Conservation (phyloP, 2,329 filamentous ascomycete genomes). For the Trichophyton benhamiae region DNA sequence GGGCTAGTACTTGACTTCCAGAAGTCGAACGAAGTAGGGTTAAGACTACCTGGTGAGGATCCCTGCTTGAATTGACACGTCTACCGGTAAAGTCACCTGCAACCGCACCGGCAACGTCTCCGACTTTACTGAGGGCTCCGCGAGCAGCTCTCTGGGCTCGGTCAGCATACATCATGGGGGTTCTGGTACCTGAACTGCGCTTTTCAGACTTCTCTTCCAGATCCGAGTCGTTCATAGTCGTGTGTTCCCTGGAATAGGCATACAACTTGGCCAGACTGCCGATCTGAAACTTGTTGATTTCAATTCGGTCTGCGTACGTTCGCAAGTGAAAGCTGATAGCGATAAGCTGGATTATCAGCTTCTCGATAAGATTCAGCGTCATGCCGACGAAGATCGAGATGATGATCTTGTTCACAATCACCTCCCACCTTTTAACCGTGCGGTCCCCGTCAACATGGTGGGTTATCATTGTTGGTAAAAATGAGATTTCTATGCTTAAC, state of each 20-base stretch:
- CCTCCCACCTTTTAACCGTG: conserved; percentile 55
- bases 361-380: conserved; percentile 73
- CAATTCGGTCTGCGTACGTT: conserved; percentile 82
- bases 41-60: conserved; percentile 73
- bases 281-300: conserved; percentile 85
- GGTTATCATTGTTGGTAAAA: conserved; percentile 66
- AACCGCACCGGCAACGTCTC: conserved; percentile 71
- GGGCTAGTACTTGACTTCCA: conserved; percentile 71
- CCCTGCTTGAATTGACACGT: conserved; percentile 52
- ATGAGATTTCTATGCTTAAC: conserved; percentile 74
- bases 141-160: conserved; percentile 61
- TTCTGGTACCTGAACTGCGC: conserved; percentile 49
- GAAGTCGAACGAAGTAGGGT: conserved; percentile 59
- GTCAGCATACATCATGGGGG: conserved; percentile 59
- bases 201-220: conserved; percentile 51
- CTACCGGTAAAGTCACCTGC: conserved; percentile 86
- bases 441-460: conserved; percentile 46
- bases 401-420: conserved; percentile 70
- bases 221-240: conserved; percentile 61
- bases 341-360: conserved; percentile 89
- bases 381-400: conserved; percentile 71
- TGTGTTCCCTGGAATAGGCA: conserved; percentile 51
- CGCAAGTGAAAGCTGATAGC: conserved; percentile 84
- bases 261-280: conserved; percentile 54
- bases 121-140: conserved; percentile 64